phyloP scores from a whole-genome alignment of 345 rosid species.

The Xanthoceras sorbifolium region DNA sequence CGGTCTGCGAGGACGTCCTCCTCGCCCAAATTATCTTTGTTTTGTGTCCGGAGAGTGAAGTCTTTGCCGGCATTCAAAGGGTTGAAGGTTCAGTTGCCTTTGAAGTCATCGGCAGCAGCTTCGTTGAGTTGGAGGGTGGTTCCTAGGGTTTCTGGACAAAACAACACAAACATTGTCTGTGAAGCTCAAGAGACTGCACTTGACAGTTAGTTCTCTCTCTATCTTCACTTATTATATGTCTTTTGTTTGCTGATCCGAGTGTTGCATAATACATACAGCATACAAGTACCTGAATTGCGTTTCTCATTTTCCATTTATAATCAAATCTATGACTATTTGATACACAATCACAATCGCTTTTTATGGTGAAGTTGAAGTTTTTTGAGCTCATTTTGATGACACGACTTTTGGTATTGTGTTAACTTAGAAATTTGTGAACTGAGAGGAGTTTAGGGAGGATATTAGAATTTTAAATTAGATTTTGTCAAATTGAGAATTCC shows the following conservation, averaged over 20 bases:
- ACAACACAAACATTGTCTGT: conserved; percentile 38
- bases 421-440: neutral
- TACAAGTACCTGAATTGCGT: no score
- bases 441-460: neutral
- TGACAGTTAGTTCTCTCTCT: conserved; percentile 40
- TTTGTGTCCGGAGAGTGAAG: conserved; percentile 18
- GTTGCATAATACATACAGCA: no score
- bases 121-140: conserved; percentile 31
- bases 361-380: neutral
- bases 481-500: neutral
- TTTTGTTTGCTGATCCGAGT: neutral
- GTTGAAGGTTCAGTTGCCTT: conserved; percentile 43
- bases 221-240: neutral
- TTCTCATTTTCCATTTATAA: no score
- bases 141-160: conserved; percentile 33
- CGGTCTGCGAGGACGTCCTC: no score
- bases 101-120: conserved; percentile 25
- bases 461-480: neutral
- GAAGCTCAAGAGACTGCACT: conserved; percentile 59
- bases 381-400: neutral
- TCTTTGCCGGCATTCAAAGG: conserved; percentile 49
- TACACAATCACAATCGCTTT: no score
- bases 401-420: neutral
- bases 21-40: conserved; percentile 21
- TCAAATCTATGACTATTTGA: no score